Conservation (phyloP, 225 moss, liverwort and hornwort species). For the Antitrichia curtipendula region DNA sequence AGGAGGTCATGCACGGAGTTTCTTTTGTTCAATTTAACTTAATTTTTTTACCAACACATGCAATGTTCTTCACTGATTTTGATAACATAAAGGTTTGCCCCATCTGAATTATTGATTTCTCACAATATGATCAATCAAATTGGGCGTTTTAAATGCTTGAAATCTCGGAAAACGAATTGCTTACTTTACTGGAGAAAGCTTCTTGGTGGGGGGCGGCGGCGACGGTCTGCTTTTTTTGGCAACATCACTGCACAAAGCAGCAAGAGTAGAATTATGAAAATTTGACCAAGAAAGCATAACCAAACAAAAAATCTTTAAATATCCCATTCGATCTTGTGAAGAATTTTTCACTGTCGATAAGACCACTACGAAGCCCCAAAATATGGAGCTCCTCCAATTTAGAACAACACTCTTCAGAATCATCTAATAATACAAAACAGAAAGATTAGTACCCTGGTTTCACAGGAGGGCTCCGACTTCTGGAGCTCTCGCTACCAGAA, state of each 20-base stretch:
- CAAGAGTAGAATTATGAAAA: background rate
- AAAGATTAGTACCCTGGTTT: conserved; percentile 38
- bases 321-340: background rate
- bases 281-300: background rate
- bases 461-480: conserved; percentile 77
- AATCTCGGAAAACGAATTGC: background rate
- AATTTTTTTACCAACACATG: background rate
- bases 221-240: conserved; percentile 47
- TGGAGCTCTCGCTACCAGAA: conserved; percentile 79
- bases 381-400: background rate
- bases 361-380: background rate
- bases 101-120: background rate
- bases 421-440: too few species aligned
- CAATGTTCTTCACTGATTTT: background rate
- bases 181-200: conserved; percentile 69
- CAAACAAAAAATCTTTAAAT: background rate
- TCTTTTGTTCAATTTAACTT: too few species aligned
- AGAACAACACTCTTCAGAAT: background rate
- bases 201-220: conserved; percentile 46
- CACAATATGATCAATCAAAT: background rate
- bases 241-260: conserved; percentile 31
- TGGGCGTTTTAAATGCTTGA: background rate
- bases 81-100: background rate
- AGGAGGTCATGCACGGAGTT: background rate
- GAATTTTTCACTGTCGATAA: background rate